Percentiles rank a stretch among this genome's conserved stretches.
Evolutionary conservation across 2,329 filamentous ascomycete genomes (phyloP).

Genomic region (Fusarium hostae): DNA sequence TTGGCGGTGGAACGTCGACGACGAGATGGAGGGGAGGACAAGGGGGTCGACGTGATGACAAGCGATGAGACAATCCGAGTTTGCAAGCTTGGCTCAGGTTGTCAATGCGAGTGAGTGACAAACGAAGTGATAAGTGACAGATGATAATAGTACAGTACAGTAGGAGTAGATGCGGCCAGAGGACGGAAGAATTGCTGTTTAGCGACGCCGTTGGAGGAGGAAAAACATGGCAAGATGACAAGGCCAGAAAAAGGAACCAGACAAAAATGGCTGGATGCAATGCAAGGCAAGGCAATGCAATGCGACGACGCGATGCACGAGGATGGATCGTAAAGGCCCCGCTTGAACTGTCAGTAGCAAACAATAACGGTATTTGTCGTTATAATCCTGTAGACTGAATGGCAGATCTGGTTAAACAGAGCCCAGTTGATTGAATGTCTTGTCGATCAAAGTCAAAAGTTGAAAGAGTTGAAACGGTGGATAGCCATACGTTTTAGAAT

Average conservation of each 20-base stretch:
- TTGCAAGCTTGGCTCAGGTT: slow-evolving; percentile 14
- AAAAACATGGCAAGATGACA: not conserved
- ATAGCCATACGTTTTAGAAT: slow-evolving; percentile 2
- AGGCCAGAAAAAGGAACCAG: not conserved
- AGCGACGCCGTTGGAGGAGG: slow-evolving; percentile 5
- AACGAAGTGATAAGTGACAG: slow-evolving; percentile 6
- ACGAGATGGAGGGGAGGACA: slow-evolving; percentile 43
- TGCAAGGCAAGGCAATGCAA: not conserved
- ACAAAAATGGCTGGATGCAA: slow-evolving; percentile 7
- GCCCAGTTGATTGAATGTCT: not conserved
- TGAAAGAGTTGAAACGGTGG: slow-evolving; percentile 2
- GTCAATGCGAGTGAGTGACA: slow-evolving; percentile 7
- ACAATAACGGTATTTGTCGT: slow-evolving; percentile 4
- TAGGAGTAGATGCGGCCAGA: not conserved
- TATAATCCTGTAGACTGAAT: not conserved
- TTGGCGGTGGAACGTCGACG: slow-evolving; percentile 41
- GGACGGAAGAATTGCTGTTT: slow-evolving; percentile 30
- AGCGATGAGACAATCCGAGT: slow-evolving; percentile 37
- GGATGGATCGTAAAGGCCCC: slow-evolving; percentile 26
- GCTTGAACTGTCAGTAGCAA: slow-evolving; percentile 31
- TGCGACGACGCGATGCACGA: slow-evolving; percentile 18
- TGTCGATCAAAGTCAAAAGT: not conserved
- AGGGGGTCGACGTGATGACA: slow-evolving; percentile 39
- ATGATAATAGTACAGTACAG: not conserved
- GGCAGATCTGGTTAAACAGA: not conserved